Conservation (phyloP, 768 basidiomycete species). For the Rhodotorula diobovata region DNA sequence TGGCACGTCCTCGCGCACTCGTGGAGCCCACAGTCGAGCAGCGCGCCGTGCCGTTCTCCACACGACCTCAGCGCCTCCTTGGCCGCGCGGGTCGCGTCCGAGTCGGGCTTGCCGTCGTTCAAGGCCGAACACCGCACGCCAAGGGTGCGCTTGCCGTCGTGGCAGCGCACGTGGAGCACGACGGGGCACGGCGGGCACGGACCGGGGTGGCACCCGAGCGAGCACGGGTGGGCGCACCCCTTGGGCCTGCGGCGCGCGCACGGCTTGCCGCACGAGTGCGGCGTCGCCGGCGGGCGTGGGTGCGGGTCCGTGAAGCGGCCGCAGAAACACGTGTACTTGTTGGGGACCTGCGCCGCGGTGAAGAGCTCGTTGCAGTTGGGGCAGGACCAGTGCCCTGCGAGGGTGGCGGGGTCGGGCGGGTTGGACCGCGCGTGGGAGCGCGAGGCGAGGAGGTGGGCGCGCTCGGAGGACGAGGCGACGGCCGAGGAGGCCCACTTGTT, state of each 20-base stretch:
- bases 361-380: constrained; percentile 79
- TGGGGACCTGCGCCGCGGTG: constrained; percentile 27
- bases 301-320: constrained; percentile 67
- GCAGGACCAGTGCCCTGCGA: constrained; percentile 79
- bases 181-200: constrained; percentile 92
- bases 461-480: constrained; percentile 30
- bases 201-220: constrained; percentile 76
- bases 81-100: constrained; percentile 9
- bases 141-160: constrained; percentile 63
- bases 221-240: constrained; percentile 73
- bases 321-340: constrained; percentile 71
- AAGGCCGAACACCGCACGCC: constrained; percentile 59
- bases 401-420: constrained; percentile 50
- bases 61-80: constrained; percentile 55
- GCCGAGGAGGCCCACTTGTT: constrained; percentile 80
- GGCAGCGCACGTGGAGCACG: constrained; percentile 68
- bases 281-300: constrained; percentile 59
- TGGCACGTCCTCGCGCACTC: constrained; percentile 68
- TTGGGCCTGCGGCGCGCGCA: constrained; percentile 52
- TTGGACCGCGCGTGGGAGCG: constrained; percentile 25
- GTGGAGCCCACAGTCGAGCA: constrained; percentile 53
- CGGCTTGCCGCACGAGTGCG: constrained; percentile 61
- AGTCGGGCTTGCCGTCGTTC: constrained; percentile 37
- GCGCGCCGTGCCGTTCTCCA: constrained; percentile 52
- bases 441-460: constrained; percentile 24